These are phyloP conservation scores for Malus sieversii DNA, from an alignment of 306 rosid species.

Conservation along the genomic window DNA sequence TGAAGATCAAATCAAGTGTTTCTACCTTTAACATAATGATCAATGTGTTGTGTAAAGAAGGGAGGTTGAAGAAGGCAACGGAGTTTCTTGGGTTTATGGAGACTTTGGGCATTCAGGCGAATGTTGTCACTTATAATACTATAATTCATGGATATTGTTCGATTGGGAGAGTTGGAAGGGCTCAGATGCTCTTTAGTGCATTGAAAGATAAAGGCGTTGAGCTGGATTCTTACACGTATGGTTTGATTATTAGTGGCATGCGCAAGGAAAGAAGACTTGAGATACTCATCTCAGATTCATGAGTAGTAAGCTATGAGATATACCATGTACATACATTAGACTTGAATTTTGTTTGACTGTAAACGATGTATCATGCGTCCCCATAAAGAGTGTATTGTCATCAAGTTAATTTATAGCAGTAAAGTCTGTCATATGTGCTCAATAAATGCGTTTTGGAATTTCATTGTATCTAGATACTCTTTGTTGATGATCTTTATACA, in stretches of 20 bases:
- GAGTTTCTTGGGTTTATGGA: constrained; percentile 69
- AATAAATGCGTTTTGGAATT: neutral
- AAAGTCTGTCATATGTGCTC: neutral
- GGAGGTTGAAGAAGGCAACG: constrained; percentile 70
- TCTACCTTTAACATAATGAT: constrained; percentile 76
- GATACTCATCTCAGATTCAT: constrained; percentile 6
- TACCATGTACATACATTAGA: neutral
- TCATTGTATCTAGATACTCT: neutral
- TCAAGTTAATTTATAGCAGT: neutral
- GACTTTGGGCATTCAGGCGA: constrained; percentile 46
- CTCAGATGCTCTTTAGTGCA: constrained; percentile 27
- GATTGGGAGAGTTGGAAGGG: constrained; percentile 47
- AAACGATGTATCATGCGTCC: neutral
- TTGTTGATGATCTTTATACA: neutral
- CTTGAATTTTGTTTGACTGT: neutral
- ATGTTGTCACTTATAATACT: constrained; percentile 64
- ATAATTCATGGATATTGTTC: constrained; percentile 57
- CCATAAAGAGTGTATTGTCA: neutral
- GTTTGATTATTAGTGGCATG: constrained; percentile 54
- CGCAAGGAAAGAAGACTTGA: constrained; percentile 56
- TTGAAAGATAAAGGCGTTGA: constrained; percentile 52
- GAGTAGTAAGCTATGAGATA: neutral
- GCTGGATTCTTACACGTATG: constrained; percentile 64
- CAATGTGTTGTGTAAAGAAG: constrained; percentile 76
- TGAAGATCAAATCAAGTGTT: constrained; percentile 50